These are phyloP conservation scores for Lasiodiplodia sp. DNA, from an alignment of 2,329 filamentous ascomycete species.

Conservation along the genomic window DNA sequence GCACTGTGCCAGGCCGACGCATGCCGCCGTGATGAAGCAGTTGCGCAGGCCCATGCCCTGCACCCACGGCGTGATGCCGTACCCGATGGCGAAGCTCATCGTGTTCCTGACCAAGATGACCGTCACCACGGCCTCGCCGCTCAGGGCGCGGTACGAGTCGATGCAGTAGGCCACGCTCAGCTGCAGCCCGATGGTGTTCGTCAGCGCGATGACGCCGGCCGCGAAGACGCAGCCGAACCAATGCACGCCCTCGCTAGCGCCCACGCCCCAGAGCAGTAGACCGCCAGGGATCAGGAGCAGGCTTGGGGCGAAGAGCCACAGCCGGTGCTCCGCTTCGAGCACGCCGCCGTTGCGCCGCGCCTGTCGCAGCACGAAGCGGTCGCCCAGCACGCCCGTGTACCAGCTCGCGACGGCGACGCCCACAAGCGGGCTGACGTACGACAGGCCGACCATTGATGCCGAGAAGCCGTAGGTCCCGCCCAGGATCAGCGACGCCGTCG, in stretches of 20 bases:
- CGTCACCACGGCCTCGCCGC: conserved; percentile 58
- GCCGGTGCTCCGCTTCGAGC: conserved; percentile 49
- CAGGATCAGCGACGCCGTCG: conserved; percentile 50
- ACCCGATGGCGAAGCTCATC: conserved; percentile 59
- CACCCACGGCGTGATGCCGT: conserved; percentile 59
- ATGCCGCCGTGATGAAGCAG: conserved; percentile 53
- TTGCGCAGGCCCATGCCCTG: conserved; percentile 52
- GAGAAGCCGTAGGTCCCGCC: conserved; percentile 47
- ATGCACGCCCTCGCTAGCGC: conserved; percentile 57
- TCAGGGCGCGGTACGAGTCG: conserved; percentile 57
- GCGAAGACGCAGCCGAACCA: conserved; percentile 59
- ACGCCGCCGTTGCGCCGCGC: conserved; percentile 50
- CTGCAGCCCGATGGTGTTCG: conserved; percentile 54
- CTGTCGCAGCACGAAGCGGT: conserved; percentile 42
- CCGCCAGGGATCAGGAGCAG: conserved; percentile 53
- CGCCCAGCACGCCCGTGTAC: conserved; percentile 44
- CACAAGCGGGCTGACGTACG: conserved; percentile 46
- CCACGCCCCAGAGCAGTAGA: conserved; percentile 60
- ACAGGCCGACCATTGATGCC: conserved; percentile 47
- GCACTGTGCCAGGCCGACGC: conserved; percentile 51
- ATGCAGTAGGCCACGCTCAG: conserved; percentile 57
- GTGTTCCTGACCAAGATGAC: conserved; percentile 60
- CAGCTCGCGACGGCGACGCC: conserved; percentile 43
- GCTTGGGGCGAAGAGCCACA: conserved; percentile 50
- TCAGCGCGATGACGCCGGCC: conserved; percentile 55